Base-by-base conservation (phyloP, 1,284 basidiomycete species). In the Heliocybe sulcata region DNA sequence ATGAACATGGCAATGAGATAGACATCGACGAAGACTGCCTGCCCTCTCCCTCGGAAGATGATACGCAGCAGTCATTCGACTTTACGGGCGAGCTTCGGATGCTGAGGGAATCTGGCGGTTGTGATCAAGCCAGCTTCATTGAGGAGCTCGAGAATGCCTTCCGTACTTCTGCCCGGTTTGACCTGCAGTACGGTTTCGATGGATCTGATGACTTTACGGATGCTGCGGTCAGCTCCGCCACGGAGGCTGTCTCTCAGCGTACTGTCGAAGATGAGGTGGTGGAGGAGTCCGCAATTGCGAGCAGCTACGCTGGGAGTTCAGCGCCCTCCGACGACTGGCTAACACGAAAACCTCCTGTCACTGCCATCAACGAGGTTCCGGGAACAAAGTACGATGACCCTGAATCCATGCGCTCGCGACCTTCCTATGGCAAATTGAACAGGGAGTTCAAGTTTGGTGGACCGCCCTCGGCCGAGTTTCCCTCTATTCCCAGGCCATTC, bases 91-190 rank as follows among this genome's bases (percentile, higher is more conserved):
- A 93, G 67, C 72, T 91, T 51, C 74, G 79, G 64, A 81, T 75
- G 59, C 76, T 94, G 45, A 85, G 85, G 55, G 82, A 85, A 61
- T 83, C 80, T 4, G 86, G 87, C 25, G 83, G 66, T 2, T 82
- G 82, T 0, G 81, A 88, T 61, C 71, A 89, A 2, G 73, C 71
- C 4, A 92, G 89, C 66, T 94, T 94, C 63, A 83, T 94, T 2
- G 89, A 91, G 65, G 86, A 90, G 65, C 70, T 91, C 10, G 89
- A 90, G 69, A 82, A 76, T 51, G 88, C 88, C 0, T 91, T 91
- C 73, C 77, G 79, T 56, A 87, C 87, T 0, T 87, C 88, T 0
- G 80, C 83, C 14, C 82, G 81, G 62, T 69, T 87, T 23, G 79
- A 85, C 54, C 68, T 87, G 31, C 69, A 69, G 1, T 77, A 76